Evolutionary conservation across 371 early-diverging fungal species (phyloP).

Genomic region (Lichtheimia hyalospora): DNA sequence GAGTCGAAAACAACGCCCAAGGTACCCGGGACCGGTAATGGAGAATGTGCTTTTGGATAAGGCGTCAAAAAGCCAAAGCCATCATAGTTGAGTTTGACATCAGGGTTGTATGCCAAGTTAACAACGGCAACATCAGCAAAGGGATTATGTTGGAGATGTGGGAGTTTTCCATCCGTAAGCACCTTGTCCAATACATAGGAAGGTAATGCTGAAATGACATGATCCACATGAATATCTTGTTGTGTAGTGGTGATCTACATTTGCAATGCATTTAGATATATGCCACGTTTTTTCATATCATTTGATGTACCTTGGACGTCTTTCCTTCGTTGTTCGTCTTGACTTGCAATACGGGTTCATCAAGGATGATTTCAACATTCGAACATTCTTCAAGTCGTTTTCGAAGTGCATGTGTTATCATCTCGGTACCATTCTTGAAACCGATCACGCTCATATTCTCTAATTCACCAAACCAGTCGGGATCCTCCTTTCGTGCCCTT

Average conservation of each 20-base stretch:
- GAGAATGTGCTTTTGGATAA: constrained; percentile 43
- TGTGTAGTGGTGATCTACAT: constrained; percentile 31
- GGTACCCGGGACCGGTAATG: constrained; percentile 48
- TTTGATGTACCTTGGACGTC: constrained; percentile 28
- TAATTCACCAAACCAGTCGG: constrained; percentile 62
- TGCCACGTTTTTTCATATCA: too few species aligned
- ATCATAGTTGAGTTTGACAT: constrained; percentile 48
- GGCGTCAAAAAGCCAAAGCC: constrained; percentile 95
- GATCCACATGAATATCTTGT: constrained; percentile 36
- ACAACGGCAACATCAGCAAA: constrained; percentile 85
- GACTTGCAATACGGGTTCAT: constrained; percentile 37
- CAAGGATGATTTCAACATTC: constrained; percentile 57
- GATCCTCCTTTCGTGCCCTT: constrained; percentile 34
- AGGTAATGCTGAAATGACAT: constrained; percentile 75
- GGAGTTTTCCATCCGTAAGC: constrained; percentile 22
- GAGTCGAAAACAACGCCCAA: constrained; percentile 94
- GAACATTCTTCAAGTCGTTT: constrained; percentile 40
- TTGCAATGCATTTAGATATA: too few species aligned
- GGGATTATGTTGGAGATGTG: constrained; percentile 58
- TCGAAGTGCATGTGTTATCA: constrained; percentile 59
- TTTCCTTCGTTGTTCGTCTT: constrained; percentile 19
- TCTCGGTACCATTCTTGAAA: constrained; percentile 80
- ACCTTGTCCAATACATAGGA: constrained; percentile 41
- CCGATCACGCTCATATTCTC: constrained; percentile 74
- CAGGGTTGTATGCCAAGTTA: constrained; percentile 70